These are phyloP conservation scores for Hypoxylon sp. DNA, from an alignment of 2,329 filamentous ascomycete species.

Conservation along the genomic window DNA sequence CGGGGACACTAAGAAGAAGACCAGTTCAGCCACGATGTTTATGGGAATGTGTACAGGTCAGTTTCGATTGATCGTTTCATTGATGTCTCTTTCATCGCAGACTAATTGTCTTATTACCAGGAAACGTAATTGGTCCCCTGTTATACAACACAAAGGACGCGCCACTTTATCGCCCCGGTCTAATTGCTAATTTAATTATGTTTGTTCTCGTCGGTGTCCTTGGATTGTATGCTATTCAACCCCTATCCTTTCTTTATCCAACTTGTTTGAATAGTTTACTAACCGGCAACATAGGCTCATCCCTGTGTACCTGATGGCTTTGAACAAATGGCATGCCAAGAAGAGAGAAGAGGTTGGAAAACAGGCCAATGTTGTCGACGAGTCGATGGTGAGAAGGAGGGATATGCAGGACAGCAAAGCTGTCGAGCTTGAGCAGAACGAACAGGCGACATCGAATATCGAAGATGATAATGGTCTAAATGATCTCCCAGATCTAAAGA, in stretches of 20 bases:
- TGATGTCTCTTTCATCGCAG: background rate
- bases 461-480: slow-evolving; percentile 59
- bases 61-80: background rate
- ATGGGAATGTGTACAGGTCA: slow-evolving; percentile 62
- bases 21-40: slow-evolving; percentile 68
- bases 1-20: slow-evolving; percentile 73
- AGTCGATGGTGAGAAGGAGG: slow-evolving; percentile 46
- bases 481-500: slow-evolving; percentile 71
- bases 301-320: slow-evolving; percentile 51
- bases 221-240: slow-evolving; percentile 37
- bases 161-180: slow-evolving; percentile 64
- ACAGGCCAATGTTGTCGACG: slow-evolving; percentile 58
- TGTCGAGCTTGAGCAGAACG: slow-evolving; percentile 47
- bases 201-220: slow-evolving; percentile 65
- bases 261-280: slow-evolving; percentile 34
- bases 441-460: slow-evolving; percentile 36
- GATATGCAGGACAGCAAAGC: slow-evolving; percentile 46
- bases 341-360: slow-evolving; percentile 59
- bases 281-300: slow-evolving; percentile 37
- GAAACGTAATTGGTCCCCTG: slow-evolving; percentile 71
- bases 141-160: slow-evolving; percentile 67
- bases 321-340: slow-evolving; percentile 60
- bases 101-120: slow-evolving; percentile 40
- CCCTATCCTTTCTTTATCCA: background rate
- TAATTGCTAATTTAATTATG: slow-evolving; percentile 66